Base-by-base conservation (phyloP, 371 early-diverging fungal genomes). In the Mucor sp. region DNA sequence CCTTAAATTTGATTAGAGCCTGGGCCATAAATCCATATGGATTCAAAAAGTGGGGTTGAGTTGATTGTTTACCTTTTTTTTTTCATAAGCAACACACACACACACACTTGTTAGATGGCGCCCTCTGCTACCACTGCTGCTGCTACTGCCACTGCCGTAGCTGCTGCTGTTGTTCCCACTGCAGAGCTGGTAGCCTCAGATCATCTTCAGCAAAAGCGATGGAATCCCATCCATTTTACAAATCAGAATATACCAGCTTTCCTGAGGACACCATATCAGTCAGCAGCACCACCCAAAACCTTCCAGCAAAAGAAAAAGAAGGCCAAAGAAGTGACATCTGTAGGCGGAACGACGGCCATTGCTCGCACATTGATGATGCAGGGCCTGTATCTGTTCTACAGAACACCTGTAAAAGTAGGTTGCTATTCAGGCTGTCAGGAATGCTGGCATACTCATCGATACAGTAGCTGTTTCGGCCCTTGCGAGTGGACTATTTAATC, bases 401-500 rank as follows among this genome's bases (percentile, higher is more conserved):
- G 91, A 47, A 89, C 92, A 1, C 93, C 93, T 12, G 74, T 93
- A 48, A 93, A 90, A 82, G 90, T 90, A 82, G 15, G 41, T n/a
- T 60, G 65, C 17, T 33, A 11, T 14, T 3, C 53, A 37, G 4
- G 50, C 14, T 60, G 35, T 33, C 14, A n/a, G 4, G 14, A 3
- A 17, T 55, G 25, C 14, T 17, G 6, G 1, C 1, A 28, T 28
- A 25, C 25, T 23, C 19, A 50, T 19, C 1, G 6, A 12, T 28
- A 12, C 15, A 28, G 4, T 57, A 92, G 89, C 77, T 93, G 11
- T 93, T 93, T 64, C 81, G 92, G n/a, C 93, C 93, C 6, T 76
- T 92, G 66, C 80, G 93, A 15, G 90, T 93, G 4, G 93, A 93
- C 74, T 93, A 93, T 69, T 74, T 92, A 41, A 87, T 91, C 21